Base-by-base conservation (phyloP, 2,329 filamentous ascomycete genomes). In the Sarocladiaceae sp. region DNA sequence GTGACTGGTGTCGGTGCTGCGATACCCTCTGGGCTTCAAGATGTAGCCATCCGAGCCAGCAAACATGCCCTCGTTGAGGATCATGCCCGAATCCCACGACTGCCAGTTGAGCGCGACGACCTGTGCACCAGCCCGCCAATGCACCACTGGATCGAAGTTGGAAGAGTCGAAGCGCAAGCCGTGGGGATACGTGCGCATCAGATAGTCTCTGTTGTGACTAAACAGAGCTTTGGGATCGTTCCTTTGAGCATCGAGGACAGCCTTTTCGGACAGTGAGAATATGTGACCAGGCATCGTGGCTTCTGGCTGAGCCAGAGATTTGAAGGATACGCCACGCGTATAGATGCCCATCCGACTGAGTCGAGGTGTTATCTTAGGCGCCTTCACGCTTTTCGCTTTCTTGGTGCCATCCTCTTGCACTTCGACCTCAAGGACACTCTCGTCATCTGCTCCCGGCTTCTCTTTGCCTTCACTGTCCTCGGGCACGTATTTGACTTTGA, bases 101-200 rank as follows among this genome's bases (percentile, higher is more conserved):
- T 97, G 92, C 90, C 92, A 97, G 70, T 97, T 97, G 55, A 97
- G 74, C 0, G 92, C 92, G 1, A 95, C 90, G 59, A 97, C 86
- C 68, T 97, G 92, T 3, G 95, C 86, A 13, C 92, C 92, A 57
- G 89, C 86, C 28, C 90, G 80, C 92, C 92, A 97, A 68, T 92
- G 94, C 3, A 86, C 78, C 1, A 84, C 81, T 4, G 93, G 91
- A 59, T 96, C 90, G 12, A 95, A 76, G 64, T 97, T 97, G 1
- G 89, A 94, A 0, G 90, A 96, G 55, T 82, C 79, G 50, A 97
- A 83, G 6, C 92, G 83, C 53, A 91, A 77, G 1, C 89, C 90
- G 31, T 87, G 90, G 0, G 92, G 93, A 61, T 96, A 97, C 0
- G 90, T 87, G 17, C 93, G 83, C 88, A 97, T 91, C 60, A 97